These are phyloP conservation scores for Primulina eburnea DNA, from an alignment of 257 asterid species.

Conservation along the genomic window DNA sequence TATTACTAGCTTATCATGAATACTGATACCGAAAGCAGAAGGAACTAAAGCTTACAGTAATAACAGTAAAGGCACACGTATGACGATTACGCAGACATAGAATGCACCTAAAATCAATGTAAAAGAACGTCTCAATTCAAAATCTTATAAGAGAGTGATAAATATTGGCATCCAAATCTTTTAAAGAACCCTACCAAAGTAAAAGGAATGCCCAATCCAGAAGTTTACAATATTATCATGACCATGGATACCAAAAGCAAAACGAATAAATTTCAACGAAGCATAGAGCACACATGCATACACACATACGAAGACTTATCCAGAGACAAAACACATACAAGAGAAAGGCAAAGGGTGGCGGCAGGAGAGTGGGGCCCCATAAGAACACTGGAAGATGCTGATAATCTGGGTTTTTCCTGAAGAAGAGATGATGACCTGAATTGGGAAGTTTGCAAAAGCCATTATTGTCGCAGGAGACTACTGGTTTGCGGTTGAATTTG, in stretches of 20 bases:
- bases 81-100: too few relatives aligned
- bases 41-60: background rate
- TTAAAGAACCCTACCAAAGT: too few relatives aligned
- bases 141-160: background rate
- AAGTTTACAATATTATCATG: background rate
- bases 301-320: constrained; percentile 3
- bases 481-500: too few relatives aligned
- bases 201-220: too few relatives aligned
- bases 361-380: constrained; percentile 36
- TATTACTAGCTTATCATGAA: background rate
- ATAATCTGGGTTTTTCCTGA: constrained; percentile 36
- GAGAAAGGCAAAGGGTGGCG: constrained; percentile 22
- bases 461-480: constrained; percentile 20
- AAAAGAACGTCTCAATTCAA: too few relatives aligned
- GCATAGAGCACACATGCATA: constrained; percentile 30
- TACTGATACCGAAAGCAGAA: background rate
- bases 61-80: background rate
- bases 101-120: too few relatives aligned
- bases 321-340: constrained; percentile 35
- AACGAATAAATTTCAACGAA: constrained; percentile 1
- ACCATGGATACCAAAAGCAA: background rate
- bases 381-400: constrained; percentile 38
- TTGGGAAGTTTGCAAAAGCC: constrained; percentile 36
- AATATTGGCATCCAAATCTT: too few relatives aligned
- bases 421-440: constrained; percentile 37